Evolutionary conservation across 208 protist genomes (phyloP), one percentile per base, ranked within the genome.

Genomic region (Leishmania mexicana): DNA sequence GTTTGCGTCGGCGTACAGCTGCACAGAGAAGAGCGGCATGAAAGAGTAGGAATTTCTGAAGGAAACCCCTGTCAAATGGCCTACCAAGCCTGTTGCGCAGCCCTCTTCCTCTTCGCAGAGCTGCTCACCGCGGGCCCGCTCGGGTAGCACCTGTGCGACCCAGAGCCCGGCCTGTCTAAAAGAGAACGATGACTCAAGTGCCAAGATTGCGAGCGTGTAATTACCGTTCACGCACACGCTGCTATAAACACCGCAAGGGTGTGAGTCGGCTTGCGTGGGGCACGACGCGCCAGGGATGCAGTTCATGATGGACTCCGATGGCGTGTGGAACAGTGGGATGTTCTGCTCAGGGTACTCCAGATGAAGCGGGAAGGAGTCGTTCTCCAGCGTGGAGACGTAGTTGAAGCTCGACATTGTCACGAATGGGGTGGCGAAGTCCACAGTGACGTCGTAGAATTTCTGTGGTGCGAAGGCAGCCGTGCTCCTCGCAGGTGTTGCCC

Each of bases 171-270:
- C 1, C 3, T 38, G 3, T 35, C 1, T n/a, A 13, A 58, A 76
- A 1, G 5, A 1, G 4, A 83, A 49, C 0, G 5, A 51, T 0
- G 83, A 83, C 17, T 86, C 70, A 2, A 89, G 79, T 11, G 85
- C 76, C 62, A 87, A 58, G 7, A 87, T 87, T 24, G 83, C 8
- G 67, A 82, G 78, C 4, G 76, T 74, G 70, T 84, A 88, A 60
- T 85, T 84, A 28, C 83, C 88, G 68, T 87, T 79, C 7, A 82
- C 58, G 78, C 85, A 88, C 60, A 76, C 80, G 38, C 78, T 81
- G 3, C 49, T 19, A 5, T 86, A 24, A 3, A 78, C 11, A n/a
- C n/a, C 75, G 73, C 83, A 85, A 1, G 0, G 10, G 24, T 8
- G 3, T 3, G 2, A 3, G 3, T 28, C 3, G 0, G 31, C 21